Conservation (phyloP, 2,329 filamentous ascomycete genomes). For the Whalleya microplaca region DNA sequence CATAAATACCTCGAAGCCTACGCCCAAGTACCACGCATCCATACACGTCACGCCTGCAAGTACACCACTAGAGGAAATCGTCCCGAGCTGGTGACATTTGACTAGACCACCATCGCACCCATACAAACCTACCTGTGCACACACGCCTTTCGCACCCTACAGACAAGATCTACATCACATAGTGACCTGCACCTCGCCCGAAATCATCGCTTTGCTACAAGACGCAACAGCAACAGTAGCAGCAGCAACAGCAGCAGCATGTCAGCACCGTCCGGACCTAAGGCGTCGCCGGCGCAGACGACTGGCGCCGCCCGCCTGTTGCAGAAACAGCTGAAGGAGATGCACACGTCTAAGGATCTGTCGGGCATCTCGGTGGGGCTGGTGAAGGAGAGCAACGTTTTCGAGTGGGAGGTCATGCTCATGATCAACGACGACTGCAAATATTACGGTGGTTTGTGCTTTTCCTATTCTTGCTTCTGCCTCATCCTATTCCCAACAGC, state of each 20-base stretch:
- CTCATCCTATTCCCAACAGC: background rate
- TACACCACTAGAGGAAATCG: background rate
- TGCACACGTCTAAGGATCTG: constrained; percentile 88
- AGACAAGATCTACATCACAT: constrained; percentile 36
- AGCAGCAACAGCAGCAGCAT: constrained; percentile 36
- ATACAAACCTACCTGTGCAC: background rate
- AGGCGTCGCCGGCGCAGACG: constrained; percentile 50
- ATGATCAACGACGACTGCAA: constrained; percentile 97
- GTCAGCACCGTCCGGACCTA: constrained; percentile 44
- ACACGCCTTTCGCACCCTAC: background rate
- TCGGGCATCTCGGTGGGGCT: constrained; percentile 93
- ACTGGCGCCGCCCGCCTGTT: constrained; percentile 74
- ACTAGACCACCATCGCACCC: background rate
- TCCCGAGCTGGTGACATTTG: background rate
- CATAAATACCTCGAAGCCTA: too few relatives aligned
- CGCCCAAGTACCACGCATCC: background rate
- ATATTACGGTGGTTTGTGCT: constrained; percentile 79
- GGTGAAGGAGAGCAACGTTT: constrained; percentile 82
- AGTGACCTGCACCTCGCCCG: constrained; percentile 39
- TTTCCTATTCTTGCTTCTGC: background rate
- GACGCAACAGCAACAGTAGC: background rate
- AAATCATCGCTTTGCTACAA: too few relatives aligned
- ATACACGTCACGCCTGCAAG: background rate
- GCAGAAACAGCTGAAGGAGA: constrained; percentile 86
- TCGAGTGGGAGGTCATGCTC: constrained; percentile 98